Evolutionary conservation across 1,284 basidiomycete genomes (phyloP), one percentile per base, ranked within the genome.

Genomic region (Phellinidium pouzarii): DNA sequence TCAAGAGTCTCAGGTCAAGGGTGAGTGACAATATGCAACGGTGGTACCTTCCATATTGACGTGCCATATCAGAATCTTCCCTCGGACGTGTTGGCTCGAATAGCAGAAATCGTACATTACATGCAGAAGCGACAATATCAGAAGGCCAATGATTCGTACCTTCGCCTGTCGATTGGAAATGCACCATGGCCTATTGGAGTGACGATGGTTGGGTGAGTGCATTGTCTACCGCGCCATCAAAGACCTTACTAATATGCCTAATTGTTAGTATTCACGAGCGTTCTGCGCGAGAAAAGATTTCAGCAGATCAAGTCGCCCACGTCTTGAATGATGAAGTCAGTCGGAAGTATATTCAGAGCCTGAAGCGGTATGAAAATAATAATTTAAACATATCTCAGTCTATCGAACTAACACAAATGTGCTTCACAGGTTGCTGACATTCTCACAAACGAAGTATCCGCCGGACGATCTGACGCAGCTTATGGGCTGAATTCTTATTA

Each of bases 141-240:
- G 63, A 80, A 77, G 54, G 96, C 96, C 0, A 99, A 99, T 64
- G 96, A 99, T 66, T 87, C 94, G 0, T 99, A 99, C 68, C 80
- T 99, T 14, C 87, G 95, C 22, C 74, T 99, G 29, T 94, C 91
- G 3, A 99, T 99, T 58, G 96, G 96, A 14, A 99, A 97, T 65
- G 95, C 96, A 0, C 94, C 96, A 1, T 99, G 96, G 96, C 96
- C 96, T 0, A 98, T 99, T 64, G 96, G 96, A 51, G 96, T 99
- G 4, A 99, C 96, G 55, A 95, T 95, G 88, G 95, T 97, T 72
- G 93, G 91, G 91, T 91, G 66, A 34, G 84, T 76, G 3, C 14
- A 44, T 23, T 23, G 34, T 48, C 44, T 42, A 14, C 48, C 37
- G 20, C 45, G 14, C 54, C 17, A n/a, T n/a, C n/a, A 22, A 22